Conservation (phyloP, 257 asterid species). For the Ocimum tenuiflorum region DNA sequence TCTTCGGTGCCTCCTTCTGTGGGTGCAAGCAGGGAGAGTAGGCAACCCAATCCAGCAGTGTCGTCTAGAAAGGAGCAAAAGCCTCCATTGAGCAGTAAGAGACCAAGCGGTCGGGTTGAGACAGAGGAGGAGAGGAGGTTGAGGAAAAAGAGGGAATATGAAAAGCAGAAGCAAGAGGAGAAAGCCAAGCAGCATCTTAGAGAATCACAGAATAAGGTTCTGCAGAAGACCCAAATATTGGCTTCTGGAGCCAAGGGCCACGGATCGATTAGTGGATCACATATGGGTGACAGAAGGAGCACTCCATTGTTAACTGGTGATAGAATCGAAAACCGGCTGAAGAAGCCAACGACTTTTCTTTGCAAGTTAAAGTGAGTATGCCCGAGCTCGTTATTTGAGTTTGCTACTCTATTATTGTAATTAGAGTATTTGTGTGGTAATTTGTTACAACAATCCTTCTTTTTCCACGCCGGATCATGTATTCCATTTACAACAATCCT, state of each 20-base stretch:
- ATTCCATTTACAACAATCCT: too few species aligned
- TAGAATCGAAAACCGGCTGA: constrained; percentile 77
- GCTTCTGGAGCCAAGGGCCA: constrained; percentile 73
- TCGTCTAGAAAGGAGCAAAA: constrained; percentile 41
- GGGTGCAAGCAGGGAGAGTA: too few species aligned
- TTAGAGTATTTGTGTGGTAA: not conserved
- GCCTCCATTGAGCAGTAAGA: constrained; percentile 47
- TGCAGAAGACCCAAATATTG: constrained; percentile 73
- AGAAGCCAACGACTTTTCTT: constrained; percentile 92
- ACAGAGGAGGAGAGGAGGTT: constrained; percentile 89
- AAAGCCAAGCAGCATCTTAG: constrained; percentile 63
- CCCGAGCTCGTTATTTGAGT: constrained; percentile 11
- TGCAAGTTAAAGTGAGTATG: constrained; percentile 95
- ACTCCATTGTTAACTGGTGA: constrained; percentile 62
- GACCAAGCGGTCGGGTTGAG: constrained; percentile 52
- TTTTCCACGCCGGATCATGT: too few species aligned
- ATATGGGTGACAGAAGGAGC: constrained; percentile 73
- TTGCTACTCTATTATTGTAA: constrained; percentile 3
- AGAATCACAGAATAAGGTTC: constrained; percentile 75
- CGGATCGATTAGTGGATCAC: constrained; percentile 75
- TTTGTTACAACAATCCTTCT: too few species aligned
- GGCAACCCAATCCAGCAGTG: constrained; percentile 34
- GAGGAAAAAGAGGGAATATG: constrained; percentile 72
- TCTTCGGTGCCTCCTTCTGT: constrained; percentile 34
- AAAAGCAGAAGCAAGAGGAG: constrained; percentile 78